Evolutionary conservation across 306 rosid genomes (phyloP).

Genomic region (Quercus suber): DNA sequence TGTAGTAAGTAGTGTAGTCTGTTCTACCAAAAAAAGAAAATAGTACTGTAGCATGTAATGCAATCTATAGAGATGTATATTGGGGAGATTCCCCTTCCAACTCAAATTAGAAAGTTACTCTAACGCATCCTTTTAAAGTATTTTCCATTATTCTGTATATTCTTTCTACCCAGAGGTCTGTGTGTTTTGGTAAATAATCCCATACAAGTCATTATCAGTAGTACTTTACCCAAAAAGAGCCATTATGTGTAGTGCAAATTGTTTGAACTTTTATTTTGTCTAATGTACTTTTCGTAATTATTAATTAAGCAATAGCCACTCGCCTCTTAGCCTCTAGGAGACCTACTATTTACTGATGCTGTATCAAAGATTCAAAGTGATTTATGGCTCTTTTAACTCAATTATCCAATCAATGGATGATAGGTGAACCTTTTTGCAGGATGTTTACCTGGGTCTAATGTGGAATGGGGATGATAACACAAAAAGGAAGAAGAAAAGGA

Average conservation of each 20-base stretch:
- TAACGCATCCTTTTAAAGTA: background rate
- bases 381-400: background rate
- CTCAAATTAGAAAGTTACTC: background rate
- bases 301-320: no score
- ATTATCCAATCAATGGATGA: background rate
- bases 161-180: background rate
- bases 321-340: no score
- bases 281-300: background rate
- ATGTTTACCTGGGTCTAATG: background rate
- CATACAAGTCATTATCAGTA: no score
- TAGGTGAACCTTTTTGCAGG: background rate
- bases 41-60: conserved; percentile 1
- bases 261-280: background rate
- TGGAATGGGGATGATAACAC: background rate
- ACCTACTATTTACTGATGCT: no score
- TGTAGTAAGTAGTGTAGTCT: background rate
- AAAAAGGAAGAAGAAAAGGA: background rate
- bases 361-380: background rate
- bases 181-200: no score
- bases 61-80: conserved; percentile 24
- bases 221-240: background rate
- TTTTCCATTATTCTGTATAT: background rate
- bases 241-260: background rate
- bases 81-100: background rate
- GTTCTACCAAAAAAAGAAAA: no score